Evolutionary conservation across 371 early-diverging fungal species (phyloP), one percentile per base, ranked within the genome.

Genomic region (Lichtheimia ornata): DNA sequence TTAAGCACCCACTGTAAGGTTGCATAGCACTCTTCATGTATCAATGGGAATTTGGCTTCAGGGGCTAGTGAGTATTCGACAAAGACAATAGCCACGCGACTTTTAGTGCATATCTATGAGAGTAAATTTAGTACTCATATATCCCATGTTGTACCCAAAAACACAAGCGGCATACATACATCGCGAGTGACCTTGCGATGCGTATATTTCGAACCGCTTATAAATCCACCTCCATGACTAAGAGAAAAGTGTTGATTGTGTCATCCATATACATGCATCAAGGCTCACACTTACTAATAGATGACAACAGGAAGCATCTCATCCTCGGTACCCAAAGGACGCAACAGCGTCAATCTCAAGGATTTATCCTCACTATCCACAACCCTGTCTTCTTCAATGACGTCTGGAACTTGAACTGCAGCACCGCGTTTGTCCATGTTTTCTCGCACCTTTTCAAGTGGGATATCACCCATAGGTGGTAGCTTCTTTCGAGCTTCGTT

Each of bases 11-110:
- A 73, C 5, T 56, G 56, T 17, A 73, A 55, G 1, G 70, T 56
- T 17, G 67, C 67, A 59, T 69, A 74, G 22, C 70, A 64, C 20
- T 74, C 72, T 50, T 74, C 67, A 5, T 62, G 49, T 27, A 70
- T 67, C 22, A 62, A 43, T 13, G 75, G 75, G 22, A 64, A 69
- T 35, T 66, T 63, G 3, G 40, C 65, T 49, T 74, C 72, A 2
- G 75, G 72, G 1, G 64, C 57, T 9, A 65, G 30, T 1, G 67
- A 56, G 35, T 69, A 74, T n/a, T 64, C 56, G 0, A 71, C 69
- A 50, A 71, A 74, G 2, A 74, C 45, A 0, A 69, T 59, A 4
- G 54, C 58, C 18, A 45, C 58, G 2, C 42, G n/a, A 24, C 20
- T 22, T 24, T 43, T 27, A 14, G 42, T 30, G n/a, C 40, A 30